These are phyloP conservation scores for Nakazawaea wickerhamii DNA, from an alignment of 805 yeast species.

Conservation along the genomic window DNA sequence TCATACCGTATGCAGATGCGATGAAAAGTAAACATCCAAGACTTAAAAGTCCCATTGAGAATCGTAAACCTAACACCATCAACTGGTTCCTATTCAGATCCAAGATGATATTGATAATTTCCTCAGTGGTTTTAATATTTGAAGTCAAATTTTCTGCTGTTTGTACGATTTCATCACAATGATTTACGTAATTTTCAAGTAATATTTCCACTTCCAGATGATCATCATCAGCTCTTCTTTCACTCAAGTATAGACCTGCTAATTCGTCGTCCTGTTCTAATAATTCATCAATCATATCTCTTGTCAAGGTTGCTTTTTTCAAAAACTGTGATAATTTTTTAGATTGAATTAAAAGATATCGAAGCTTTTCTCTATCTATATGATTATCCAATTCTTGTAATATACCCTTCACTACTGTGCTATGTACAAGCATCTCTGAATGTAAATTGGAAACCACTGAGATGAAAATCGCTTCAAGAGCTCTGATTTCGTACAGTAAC, in stretches of 20 bases:
- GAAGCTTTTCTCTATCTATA: slow-evolving; percentile 72
- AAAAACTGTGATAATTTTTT: slow-evolving; percentile 80
- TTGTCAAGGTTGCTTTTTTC: slow-evolving; percentile 74
- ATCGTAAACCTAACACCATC: slow-evolving; percentile 80
- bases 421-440: slow-evolving; percentile 83
- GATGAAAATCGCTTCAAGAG: slow-evolving; percentile 80
- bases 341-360: slow-evolving; percentile 76
- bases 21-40: slow-evolving; percentile 75
- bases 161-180: slow-evolving; percentile 92
- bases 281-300: slow-evolving; percentile 81
- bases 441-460: slow-evolving; percentile 73
- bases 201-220: slow-evolving; percentile 88
- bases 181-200: slow-evolving; percentile 84
- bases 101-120: slow-evolving; percentile 84
- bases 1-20: slow-evolving; percentile 94
- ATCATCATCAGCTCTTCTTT: slow-evolving; percentile 49
- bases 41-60: slow-evolving; percentile 78
- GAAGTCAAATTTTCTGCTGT: slow-evolving; percentile 69
- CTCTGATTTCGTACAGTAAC: slow-evolving; percentile 85
- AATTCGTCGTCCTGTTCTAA: slow-evolving; percentile 85
- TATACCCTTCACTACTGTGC: slow-evolving; percentile 68
- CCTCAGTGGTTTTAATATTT: slow-evolving; percentile 92
- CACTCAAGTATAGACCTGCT: slow-evolving; percentile 75
- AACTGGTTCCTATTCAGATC: slow-evolving; percentile 93
- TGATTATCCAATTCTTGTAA: slow-evolving; percentile 74